Evolutionary conservation across 345 rosid genomes (phyloP), one percentile per base, ranked within the genome.

Genomic region (Ailanthus altissimus): DNA sequence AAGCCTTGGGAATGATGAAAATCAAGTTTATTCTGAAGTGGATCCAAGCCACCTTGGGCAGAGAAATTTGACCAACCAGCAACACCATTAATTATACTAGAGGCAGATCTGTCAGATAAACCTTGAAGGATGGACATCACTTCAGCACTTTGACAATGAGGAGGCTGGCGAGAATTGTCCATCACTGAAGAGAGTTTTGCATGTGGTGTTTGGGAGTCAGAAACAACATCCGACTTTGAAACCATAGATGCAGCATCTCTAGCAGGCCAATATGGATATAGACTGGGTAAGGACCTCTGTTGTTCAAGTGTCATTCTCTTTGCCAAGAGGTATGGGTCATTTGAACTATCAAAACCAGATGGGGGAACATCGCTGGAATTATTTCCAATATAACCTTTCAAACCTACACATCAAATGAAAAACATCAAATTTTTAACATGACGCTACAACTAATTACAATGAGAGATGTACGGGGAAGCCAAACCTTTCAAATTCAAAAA

Each of bases 111-210:
- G 45, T 90, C 94, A 15, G 89, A 77, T 74, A 81, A 80, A 49
- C 99, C 93, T 82, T 90, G 92, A 40, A 95, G 92, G 75, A 88
- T 73, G 70, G 98, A 85, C 82, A 88, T 79, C 74, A 95, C 67
- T 72, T 93, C 99, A 67, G 93, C 75, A 92, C 84, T 88, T 78
- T 90, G 98, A 57, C 94, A 75, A 50, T 85, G 92, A 69, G 87
- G 75, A 32, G 85, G 87, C 78, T 81, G 86, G 72, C 81, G 86
- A 42, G 81, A 15, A 81, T 74, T 86, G 40, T 91, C 91, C 58
- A 73, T 67, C 62, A 81, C 61, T 38, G 85, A 45, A 18, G 86
- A 64, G 15, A 81, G 80, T 50, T 84, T 78, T 65, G 88, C 81
- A 84, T 86, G 88, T 42, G 82, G 72, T 50, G 80, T 40, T 25